These are phyloP conservation scores for Myriangium duriaei DNA, from an alignment of 2,329 filamentous ascomycete species.

Conservation along the genomic window DNA sequence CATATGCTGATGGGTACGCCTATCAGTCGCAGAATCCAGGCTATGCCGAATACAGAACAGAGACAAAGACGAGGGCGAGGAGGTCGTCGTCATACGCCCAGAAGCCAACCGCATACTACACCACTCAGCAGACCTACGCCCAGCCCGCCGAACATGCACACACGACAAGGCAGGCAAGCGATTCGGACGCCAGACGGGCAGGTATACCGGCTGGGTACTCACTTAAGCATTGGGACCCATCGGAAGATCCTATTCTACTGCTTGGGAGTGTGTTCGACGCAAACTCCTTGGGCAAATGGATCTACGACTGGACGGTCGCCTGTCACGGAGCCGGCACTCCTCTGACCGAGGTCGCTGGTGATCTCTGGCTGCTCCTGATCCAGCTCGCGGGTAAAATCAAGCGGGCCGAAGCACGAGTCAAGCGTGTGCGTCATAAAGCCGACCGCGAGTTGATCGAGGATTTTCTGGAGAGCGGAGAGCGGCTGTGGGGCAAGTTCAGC, in stretches of 20 bases:
- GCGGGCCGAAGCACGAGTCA: conserved; percentile 66
- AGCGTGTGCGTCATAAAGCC: conserved; percentile 58
- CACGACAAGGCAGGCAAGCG: conserved; percentile 41
- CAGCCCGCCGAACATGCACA: conserved; percentile 26
- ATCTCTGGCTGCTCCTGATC: conserved; percentile 90
- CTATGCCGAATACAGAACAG: conserved; percentile 26
- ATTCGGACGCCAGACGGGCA: conserved; percentile 49
- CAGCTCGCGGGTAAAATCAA: conserved; percentile 90
- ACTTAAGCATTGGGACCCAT: conserved; percentile 96
- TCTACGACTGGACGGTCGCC: conserved; percentile 98
- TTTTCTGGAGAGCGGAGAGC: conserved; percentile 79
- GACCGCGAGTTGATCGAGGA: conserved; percentile 74
- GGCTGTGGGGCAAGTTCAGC: conserved; percentile 73
- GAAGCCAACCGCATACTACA: conserved; percentile 40
- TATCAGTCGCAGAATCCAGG: conserved; percentile 38
- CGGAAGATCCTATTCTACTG: conserved; percentile 84
- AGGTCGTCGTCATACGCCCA: conserved; percentile 29
- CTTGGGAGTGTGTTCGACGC: conserved; percentile 93
- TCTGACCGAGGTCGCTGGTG: conserved; percentile 81
- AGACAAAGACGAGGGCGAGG: conserved; percentile 19
- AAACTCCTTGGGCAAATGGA: conserved; percentile 97
- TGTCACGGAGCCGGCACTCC: conserved; percentile 69
- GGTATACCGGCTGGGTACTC: conserved; percentile 83
- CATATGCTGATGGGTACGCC: conserved; percentile 38
- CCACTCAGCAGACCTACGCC: conserved; percentile 30